A percentile compares a stretch with the other conserved stretches of the same genome.
These are phyloP conservation scores for Daldinia decipiens DNA, from an alignment of 495 filamentous ascomycete species.

Conservation along the genomic window DNA sequence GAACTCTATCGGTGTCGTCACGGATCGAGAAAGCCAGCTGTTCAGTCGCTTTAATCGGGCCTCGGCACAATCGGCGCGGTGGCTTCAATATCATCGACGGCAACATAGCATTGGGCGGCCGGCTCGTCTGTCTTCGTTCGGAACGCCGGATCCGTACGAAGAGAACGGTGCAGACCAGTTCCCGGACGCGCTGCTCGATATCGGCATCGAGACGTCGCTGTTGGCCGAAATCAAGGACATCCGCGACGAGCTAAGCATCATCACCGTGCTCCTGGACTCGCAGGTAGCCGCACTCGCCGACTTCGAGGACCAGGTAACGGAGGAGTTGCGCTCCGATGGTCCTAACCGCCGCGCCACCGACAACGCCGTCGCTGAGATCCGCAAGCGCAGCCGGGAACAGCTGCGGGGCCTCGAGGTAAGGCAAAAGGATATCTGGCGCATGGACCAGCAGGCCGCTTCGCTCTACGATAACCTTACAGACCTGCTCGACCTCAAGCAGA, in stretches of 20 bases:
- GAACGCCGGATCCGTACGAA: slow-evolving; percentile 23
- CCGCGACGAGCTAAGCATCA: slow-evolving; percentile 78
- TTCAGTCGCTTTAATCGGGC: slow-evolving; percentile 72
- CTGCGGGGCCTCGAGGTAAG: slow-evolving; percentile 69
- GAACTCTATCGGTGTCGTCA: slow-evolving; percentile 70
- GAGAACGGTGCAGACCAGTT: slow-evolving; percentile 57
- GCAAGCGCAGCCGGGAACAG: slow-evolving; percentile 69
- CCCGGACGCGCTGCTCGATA: slow-evolving; percentile 72
- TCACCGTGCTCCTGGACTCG: slow-evolving; percentile 68
- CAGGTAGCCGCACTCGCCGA: slow-evolving; percentile 66
- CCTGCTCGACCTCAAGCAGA: slow-evolving; percentile 71
- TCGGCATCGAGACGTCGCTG: slow-evolving; percentile 72
- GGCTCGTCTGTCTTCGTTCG: slow-evolving; percentile 34
- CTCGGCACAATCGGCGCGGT: slow-evolving; percentile 67
- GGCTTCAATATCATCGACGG: slow-evolving; percentile 69
- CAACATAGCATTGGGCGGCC: slow-evolving; percentile 45
- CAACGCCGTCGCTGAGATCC: slow-evolving; percentile 60
- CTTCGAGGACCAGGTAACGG: slow-evolving; percentile 61
- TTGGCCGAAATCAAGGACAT: slow-evolving; percentile 77
- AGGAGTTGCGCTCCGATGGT: slow-evolving; percentile 63
- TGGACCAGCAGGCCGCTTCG: slow-evolving; percentile 73
- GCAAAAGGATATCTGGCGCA: slow-evolving; percentile 71
- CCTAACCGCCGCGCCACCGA: slow-evolving; percentile 51
- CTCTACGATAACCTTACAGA: slow-evolving; percentile 72
- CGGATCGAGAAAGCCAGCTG: slow-evolving; percentile 69